Base-by-base conservation (phyloP, 495 filamentous ascomycete genomes). In the Hypoxylon rickii region DNA sequence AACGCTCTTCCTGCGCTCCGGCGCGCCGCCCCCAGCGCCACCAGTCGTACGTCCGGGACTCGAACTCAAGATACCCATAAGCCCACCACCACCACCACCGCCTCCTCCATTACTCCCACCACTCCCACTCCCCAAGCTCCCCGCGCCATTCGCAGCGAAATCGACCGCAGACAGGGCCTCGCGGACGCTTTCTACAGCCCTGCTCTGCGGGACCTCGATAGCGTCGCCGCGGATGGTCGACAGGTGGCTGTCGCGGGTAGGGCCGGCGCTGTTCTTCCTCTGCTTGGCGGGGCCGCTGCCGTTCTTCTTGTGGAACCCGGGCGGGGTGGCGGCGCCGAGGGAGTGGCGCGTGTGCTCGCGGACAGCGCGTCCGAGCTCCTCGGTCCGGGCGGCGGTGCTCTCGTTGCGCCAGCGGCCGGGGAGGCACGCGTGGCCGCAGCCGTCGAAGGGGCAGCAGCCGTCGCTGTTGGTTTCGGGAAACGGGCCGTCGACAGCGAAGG, bases 381-480 rank as follows among this genome's bases (percentile, higher is more conserved):
- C 75, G 0, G 61, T 67, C n/a, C 74, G 63, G 0, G 64, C 65
- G 3, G 66, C 61, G 3, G 38, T 66, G n/a, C 49, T 68, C 48
- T 79, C 73, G 5, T 82, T 77, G 3, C 85, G 76, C 66, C 81
- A 79, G 3, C 76, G 76, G 0, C 86, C 84, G 1, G 87, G 84
- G 3, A 87, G 76, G 55, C 88, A 92, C 44, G 86, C 85, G 57
- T 90, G 87, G 20, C 84, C 76, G 64, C 88, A 92, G 6, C 87
- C 87, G 34, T 86, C 79, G 17, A 87, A 80, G 12, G 89, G 85
- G 64, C 89, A 92, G 40, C 77, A 85, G n/a, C 88, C 88, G 51
- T 86, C 86, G 50, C 79, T 84, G 17, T 68, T 63, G 2, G 66
- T 68, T 34, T 66, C 62, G 2, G 66, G 66, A 20, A 77, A 76